Percentiles rank a stretch among this genome's conserved stretches.
Conservation (phyloP, 495 filamentous ascomycete species). For the Hypoxylon perforatum region DNA sequence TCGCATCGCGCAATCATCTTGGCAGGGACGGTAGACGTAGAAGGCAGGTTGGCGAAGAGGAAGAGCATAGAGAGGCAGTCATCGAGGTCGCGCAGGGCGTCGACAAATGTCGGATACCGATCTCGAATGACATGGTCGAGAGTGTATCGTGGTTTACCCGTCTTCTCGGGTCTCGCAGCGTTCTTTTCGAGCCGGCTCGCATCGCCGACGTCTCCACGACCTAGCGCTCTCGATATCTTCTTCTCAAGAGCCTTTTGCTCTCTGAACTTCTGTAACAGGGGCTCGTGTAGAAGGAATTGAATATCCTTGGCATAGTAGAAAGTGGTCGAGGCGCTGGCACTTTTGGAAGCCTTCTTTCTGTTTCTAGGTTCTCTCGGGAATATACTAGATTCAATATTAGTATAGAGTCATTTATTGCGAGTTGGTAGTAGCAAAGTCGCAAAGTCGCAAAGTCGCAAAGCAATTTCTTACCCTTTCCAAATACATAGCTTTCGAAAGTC, state of each 20-base stretch:
- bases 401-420: neutral
- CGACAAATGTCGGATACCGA: conserved; percentile 96
- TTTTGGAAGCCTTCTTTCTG: conserved; percentile 96
- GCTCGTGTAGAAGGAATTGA: conserved; percentile 96
- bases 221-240: conserved; percentile 92
- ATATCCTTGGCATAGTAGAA: conserved; percentile 99
- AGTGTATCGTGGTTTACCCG: conserved; percentile 82
- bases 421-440: neutral
- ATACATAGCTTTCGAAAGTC: conserved; percentile 98
- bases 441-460: neutral
- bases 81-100: conserved; percentile 93
- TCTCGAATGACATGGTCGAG: conserved; percentile 97
- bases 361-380: conserved; percentile 96
- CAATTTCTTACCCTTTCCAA: conserved; percentile 74
- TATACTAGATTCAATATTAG: conserved; percentile 63
- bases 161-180: conserved; percentile 81
- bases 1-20: conserved; percentile 96
- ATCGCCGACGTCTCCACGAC: conserved; percentile 88
- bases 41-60: conserved; percentile 96
- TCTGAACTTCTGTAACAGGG: conserved; percentile 92
- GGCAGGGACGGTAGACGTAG: conserved; percentile 82
- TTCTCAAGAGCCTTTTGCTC: conserved; percentile 96
- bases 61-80: conserved; percentile 97
- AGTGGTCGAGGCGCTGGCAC: conserved; percentile 86
- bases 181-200: conserved; percentile 72